Evolutionary conservation across 148 eudicot genomes (phyloP), one percentile per base, ranked within the genome.

Genomic region (Rhododendron vialii): DNA sequence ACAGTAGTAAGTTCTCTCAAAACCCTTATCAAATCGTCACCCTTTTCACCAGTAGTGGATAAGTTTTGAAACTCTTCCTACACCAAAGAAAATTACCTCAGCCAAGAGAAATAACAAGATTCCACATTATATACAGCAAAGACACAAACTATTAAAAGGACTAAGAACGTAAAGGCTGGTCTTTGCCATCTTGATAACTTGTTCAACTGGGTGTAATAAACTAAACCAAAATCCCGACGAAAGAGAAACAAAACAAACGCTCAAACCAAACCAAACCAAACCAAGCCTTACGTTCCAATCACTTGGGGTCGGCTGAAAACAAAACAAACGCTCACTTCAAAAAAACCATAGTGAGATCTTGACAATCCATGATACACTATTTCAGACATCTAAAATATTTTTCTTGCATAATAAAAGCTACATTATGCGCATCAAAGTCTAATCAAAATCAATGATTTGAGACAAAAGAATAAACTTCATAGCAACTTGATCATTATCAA

Each of bases 1-100:
- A 97, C 99, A 50, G 94, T 88, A 15, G 98, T 94, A 86, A 97
- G 98, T 91, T 95, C 98, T 92, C 98, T 92, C 87, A 97, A 90
- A 82, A 97, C 97, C 88, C 92, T 93, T 87, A 97, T 88, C 91
- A 97, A 88, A 75, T 97, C 98, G 88, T 97, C 98, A 77, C 92
- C 93, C 77, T 92, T 96, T 87, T 94, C 99, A 86, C 93, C 92
- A 69, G 88, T 85, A 78, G 90, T 81, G 12, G 91, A 89, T 78
- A 88, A 85, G 86, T 87, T 95, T 88, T 92, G 96, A 51, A 92
- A 88, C 82, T 92, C 98, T 77, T 96, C 99, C 99, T 97, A 81
- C 84, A 85, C 12, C 88, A 82, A 83, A 59, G 28, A 78, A 53
- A 77, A 86, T 26, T 57, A n/a, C 57, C 50, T 82, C 38, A 76